Evolutionary conservation across 208 protist species (phyloP), one percentile per base, ranked within the genome.

Genomic region (Spongospora subterranea): DNA sequence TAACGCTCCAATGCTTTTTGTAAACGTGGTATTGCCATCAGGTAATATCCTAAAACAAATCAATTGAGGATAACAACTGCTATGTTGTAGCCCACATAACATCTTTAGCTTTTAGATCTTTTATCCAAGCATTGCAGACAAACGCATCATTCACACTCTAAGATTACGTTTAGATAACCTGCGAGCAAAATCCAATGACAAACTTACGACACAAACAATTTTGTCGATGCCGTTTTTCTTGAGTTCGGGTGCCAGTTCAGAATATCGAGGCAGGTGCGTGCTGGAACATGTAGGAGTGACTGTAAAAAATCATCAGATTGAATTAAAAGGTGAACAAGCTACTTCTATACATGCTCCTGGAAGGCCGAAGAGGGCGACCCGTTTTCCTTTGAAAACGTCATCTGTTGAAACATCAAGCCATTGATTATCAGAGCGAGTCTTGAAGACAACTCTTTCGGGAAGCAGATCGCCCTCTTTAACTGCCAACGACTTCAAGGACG

Each of bases 141-240:
- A 91, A 91, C 0, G 89, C 89, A 66, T 91, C 89, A 54, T 91
- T 91, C 11, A 91, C 89, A 38, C 53, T 88, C 50, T 60, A 60
- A 29, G n/a, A n/a, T 24, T 60, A 60, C 6, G 50, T 6, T 29
- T 60, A 6, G 24, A 60, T 60, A 24, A 6, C 50, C 24, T 60
- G 6, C 50, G 6, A 6, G 24, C 50, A 24, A 60, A 24, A 24
- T 29, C 24, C 50, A 24, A 24, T 24, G n/a, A 60, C 13, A 60
- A 29, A 60, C 50, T 6, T 60, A 60, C 50, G 6, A 91, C 38
- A 66, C 89, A 91, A 54, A 40, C 41, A 0, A 91, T 46, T 29
- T 91, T n/a, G 89, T 76, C 53, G 29, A 91, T 24, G 54, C 89
- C 89, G 0, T 29, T 20, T 35, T 17, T 46, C 89, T 91, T 91